Conservation (phyloP, 1,284 basidiomycete genomes). For the Cerioporus squamosus region DNA sequence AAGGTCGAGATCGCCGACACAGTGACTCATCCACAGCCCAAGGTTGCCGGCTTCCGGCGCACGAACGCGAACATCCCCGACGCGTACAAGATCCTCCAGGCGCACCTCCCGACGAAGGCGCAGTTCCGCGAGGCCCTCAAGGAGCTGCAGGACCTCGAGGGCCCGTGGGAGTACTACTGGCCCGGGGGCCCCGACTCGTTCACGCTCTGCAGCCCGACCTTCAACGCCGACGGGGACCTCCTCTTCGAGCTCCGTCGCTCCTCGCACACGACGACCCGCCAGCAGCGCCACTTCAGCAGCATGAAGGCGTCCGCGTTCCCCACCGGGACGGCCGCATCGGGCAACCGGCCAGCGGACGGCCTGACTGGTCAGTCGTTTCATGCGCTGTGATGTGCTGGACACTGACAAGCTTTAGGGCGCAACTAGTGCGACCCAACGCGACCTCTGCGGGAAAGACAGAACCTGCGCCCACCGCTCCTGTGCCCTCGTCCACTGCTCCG, state of each 20-base stretch:
- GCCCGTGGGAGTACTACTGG: conserved; percentile 34
- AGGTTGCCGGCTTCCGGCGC: not conserved
- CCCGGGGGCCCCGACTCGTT: conserved; percentile 27
- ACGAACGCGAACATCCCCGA: conserved; percentile 14
- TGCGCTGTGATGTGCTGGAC: no score
- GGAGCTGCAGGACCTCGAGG: conserved; percentile 35
- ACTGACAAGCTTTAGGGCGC: no score
- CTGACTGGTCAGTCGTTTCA: no score
- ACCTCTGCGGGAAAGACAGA: no score
- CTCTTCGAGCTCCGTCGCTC: conserved; percentile 35
- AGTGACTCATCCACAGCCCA: conserved; percentile 1
- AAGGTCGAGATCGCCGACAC: conserved; percentile 20
- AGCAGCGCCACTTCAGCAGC: no score
- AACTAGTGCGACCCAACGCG: no score
- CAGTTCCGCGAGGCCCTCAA: conserved; percentile 27
- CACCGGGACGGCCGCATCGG: no score
- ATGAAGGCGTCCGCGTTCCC: no score
- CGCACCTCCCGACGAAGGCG: conserved; percentile 27
- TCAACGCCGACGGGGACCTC: conserved; percentile 37
- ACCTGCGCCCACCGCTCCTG: no score
- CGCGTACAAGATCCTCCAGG: conserved; percentile 24
- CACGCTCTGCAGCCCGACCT: conserved; percentile 35
- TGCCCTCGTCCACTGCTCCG: no score
- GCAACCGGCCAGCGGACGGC: no score
- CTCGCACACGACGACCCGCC: no score